A percentile compares a stretch with the other conserved stretches of the same genome.
These are phyloP conservation scores for Abeoforma whisleri DNA, from an alignment of 78 protist species.

Conservation along the genomic window DNA sequence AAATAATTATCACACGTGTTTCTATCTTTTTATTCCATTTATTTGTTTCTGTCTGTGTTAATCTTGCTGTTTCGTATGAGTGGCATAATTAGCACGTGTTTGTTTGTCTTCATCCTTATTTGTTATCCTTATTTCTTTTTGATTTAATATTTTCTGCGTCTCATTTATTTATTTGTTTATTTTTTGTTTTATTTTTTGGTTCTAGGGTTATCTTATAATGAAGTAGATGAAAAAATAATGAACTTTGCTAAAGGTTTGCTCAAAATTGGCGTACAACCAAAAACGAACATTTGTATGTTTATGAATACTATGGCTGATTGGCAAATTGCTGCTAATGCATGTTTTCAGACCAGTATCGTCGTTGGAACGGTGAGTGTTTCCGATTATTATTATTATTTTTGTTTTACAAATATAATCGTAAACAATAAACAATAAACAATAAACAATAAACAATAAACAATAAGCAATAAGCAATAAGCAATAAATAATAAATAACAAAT, in stretches of 20 bases:
- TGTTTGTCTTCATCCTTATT: background rate
- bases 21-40: too few species aligned
- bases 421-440: too few species aligned
- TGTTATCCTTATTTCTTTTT: background rate
- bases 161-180: background rate
- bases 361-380: too few species aligned
- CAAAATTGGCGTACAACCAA: conserved; percentile 1
- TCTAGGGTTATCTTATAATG: background rate
- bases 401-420: too few species aligned
- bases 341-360: background rate
- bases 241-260: background rate
- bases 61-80: too few species aligned
- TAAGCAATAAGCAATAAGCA: too few species aligned
- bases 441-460: too few species aligned
- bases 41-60: too few species aligned
- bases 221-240: background rate
- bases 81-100: too few species aligned
- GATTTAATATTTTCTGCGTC: background rate
- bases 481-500: too few species aligned
- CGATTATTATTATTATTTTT: too few species aligned
- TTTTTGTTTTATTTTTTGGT: background rate
- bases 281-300: background rate
- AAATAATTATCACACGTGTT: too few species aligned
- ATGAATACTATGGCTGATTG: conserved; percentile 14
- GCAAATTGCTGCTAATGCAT: conserved; percentile 22